Conservation (phyloP, 2,329 filamentous ascomycete species). For the Lachnellula subtilissima region DNA sequence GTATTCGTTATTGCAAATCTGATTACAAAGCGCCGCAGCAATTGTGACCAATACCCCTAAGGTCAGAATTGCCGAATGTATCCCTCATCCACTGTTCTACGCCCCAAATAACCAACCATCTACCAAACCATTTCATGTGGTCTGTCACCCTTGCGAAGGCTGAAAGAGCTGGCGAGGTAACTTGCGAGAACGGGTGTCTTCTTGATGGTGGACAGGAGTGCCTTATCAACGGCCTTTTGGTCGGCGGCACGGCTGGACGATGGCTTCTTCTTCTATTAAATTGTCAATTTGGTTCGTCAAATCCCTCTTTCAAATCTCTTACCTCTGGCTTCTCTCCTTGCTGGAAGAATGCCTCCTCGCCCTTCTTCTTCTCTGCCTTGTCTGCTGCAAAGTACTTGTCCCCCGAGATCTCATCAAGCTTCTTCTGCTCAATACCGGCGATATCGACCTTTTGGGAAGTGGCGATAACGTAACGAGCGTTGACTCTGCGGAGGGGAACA, state of each 20-base stretch:
- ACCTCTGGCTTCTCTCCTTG: conserved; percentile 98
- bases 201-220: conserved; percentile 92
- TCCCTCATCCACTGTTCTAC: conserved; percentile 40
- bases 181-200: conserved; percentile 91
- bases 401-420: conserved; percentile 70
- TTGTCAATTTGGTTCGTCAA: conserved; percentile 12
- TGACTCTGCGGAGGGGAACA: conserved; percentile 91
- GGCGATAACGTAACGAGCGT: conserved; percentile 89
- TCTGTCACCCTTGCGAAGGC: conserved; percentile 98
- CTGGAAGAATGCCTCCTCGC: conserved; percentile 99
- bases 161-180: conserved; percentile 96
- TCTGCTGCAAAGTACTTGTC: conserved; percentile 95
- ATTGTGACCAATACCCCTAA: conserved; percentile 58
- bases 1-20: conserved; percentile 33
- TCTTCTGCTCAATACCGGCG: conserved; percentile 79
- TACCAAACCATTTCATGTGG: conserved; percentile 99
- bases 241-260: conserved; percentile 87
- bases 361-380: conserved; percentile 90
- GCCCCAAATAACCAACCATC: conserved; percentile 35
- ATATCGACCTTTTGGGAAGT: conserved; percentile 83
- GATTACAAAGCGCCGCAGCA: conserved; percentile 34
- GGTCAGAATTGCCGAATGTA: conserved; percentile 61
- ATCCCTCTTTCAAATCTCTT: conserved; percentile 36
- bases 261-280: conserved; percentile 88
- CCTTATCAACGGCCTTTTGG: conserved; percentile 99